Percentiles rank a stretch among this genome's conserved stretches.
phyloP scores from a whole-genome alignment of 768 basidiomycete genomes.

The Lactarius akahatsu region DNA sequence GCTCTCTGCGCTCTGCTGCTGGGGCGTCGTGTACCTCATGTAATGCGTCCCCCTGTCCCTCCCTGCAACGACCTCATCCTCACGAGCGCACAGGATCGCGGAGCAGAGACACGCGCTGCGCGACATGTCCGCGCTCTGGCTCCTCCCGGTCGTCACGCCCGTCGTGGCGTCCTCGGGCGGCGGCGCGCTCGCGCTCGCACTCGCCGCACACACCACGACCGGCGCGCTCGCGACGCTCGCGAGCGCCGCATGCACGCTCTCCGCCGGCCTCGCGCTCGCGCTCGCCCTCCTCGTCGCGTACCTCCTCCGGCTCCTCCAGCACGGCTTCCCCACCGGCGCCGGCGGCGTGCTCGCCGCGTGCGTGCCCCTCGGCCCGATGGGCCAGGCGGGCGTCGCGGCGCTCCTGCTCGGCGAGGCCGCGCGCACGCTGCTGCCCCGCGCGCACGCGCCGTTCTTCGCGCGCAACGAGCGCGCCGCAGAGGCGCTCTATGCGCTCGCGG shows the following conservation, averaged over 20 bases:
- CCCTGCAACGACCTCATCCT: too few relatives aligned
- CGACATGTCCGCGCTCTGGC: constrained; percentile 62
- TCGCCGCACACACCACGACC: constrained; percentile 38
- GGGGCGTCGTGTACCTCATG: constrained; percentile 67
- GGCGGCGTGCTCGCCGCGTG: constrained; percentile 56
- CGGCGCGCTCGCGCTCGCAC: constrained; percentile 51
- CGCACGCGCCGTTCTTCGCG: constrained; percentile 39
- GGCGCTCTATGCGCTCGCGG: constrained; percentile 43
- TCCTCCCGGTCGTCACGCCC: constrained; percentile 73
- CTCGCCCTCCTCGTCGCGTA: constrained; percentile 69
- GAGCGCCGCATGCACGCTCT: constrained; percentile 54
- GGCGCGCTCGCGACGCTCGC: constrained; percentile 56
- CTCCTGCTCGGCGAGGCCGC: constrained; percentile 56
- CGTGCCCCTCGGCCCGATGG: constrained; percentile 72
- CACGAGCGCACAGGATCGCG: neutral
- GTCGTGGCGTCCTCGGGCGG: constrained; percentile 71
- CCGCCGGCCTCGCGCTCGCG: constrained; percentile 56
- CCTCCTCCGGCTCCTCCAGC: constrained; percentile 54
- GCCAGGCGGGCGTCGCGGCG: constrained; percentile 61
- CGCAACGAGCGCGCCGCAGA: constrained; percentile 34
- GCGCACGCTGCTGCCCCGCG: constrained; percentile 38
- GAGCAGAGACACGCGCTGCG: constrained; percentile 54
- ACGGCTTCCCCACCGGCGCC: constrained; percentile 48
- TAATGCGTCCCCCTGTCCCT: too few relatives aligned
- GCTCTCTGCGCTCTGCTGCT: constrained; percentile 56